These are phyloP conservation scores for Mycena chlorophos DNA, from an alignment of 768 basidiomycete species.

Conservation along the genomic window DNA sequence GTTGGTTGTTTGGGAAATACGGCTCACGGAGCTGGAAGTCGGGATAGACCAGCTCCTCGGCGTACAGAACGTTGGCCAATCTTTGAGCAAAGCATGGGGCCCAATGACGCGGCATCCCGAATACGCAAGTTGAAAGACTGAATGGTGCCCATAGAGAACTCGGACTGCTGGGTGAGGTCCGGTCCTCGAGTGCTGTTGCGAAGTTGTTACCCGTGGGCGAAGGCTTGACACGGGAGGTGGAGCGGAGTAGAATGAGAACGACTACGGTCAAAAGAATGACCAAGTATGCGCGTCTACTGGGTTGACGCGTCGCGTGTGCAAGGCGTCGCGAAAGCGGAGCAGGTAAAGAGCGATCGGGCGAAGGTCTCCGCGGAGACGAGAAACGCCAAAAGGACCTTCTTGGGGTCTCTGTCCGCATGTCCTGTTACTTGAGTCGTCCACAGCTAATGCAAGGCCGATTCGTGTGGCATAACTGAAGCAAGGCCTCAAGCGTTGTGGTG, in stretches of 20 bases:
- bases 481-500: background rate
- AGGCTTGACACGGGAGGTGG: background rate
- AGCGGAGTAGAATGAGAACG: background rate
- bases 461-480: no score
- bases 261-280: background rate
- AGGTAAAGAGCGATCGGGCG: no score
- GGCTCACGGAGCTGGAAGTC: constrained; percentile 19
- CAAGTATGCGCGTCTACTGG: background rate
- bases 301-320: no score
- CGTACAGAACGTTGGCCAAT: constrained; percentile 5
- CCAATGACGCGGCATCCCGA: constrained; percentile 15
- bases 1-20: constrained; percentile 6
- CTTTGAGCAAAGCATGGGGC: constrained; percentile 12
- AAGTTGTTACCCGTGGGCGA: background rate
- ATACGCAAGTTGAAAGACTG: constrained; percentile 5
- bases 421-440: no score
- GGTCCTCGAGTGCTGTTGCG: background rate
- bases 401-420: no score
- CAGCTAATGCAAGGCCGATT: no score
- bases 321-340: no score
- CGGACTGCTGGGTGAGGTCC: background rate
- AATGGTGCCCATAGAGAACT: constrained; percentile 10
- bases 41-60: constrained; percentile 18
- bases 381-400: no score
- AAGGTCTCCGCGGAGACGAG: no score